A percentile compares a stretch with the other conserved stretches of the same genome.
phyloP scores from a whole-genome alignment of 2,329 filamentous ascomycete genomes.

The Knufia fluminis region DNA sequence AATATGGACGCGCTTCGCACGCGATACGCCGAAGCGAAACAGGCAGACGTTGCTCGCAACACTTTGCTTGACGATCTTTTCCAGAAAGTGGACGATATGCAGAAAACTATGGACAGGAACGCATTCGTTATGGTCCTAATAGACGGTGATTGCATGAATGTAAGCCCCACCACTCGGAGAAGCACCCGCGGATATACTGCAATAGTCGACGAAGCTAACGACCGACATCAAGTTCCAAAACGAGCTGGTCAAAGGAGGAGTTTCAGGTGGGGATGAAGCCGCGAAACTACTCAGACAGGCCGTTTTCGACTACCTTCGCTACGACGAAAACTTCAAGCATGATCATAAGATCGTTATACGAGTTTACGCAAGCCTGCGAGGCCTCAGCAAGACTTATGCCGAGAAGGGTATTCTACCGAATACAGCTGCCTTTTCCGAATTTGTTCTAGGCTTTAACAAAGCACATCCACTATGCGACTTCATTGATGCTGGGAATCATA shows the following conservation, averaged over 20 bases:
- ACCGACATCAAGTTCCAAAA: conserved; percentile 11
- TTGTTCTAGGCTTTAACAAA: conserved; percentile 37
- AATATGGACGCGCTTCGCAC: too few species aligned
- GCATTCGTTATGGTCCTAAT: conserved; percentile 15
- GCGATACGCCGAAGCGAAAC: conserved; percentile 2
- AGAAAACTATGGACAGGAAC: conserved; percentile 12
- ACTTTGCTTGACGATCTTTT: conserved; percentile 2
- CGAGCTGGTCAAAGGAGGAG: conserved; percentile 10
- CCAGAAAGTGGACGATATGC: conserved; percentile 9
- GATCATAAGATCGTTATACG: conserved; percentile 28
- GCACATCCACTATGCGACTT: conserved; percentile 31
- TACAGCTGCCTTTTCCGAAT: conserved; percentile 25
- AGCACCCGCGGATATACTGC: conserved; percentile 21
- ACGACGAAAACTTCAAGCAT: conserved; percentile 14
- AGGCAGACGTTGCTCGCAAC: conserved; percentile 1
- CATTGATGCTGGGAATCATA: conserved; percentile 35
- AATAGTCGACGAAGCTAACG: background rate
- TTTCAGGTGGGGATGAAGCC: conserved; percentile 12
- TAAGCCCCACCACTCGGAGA: conserved; percentile 23
- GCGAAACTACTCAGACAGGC: conserved; percentile 12
- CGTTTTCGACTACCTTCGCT: conserved; percentile 12
- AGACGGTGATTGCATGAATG: conserved; percentile 32
- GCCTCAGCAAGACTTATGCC: conserved; percentile 29
- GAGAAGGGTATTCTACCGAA: conserved; percentile 24
- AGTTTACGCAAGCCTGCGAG: conserved; percentile 33